These are phyloP conservation scores for Eragrostis nindensis DNA, from an alignment of 176 grass and related monocot species.

Conservation along the genomic window DNA sequence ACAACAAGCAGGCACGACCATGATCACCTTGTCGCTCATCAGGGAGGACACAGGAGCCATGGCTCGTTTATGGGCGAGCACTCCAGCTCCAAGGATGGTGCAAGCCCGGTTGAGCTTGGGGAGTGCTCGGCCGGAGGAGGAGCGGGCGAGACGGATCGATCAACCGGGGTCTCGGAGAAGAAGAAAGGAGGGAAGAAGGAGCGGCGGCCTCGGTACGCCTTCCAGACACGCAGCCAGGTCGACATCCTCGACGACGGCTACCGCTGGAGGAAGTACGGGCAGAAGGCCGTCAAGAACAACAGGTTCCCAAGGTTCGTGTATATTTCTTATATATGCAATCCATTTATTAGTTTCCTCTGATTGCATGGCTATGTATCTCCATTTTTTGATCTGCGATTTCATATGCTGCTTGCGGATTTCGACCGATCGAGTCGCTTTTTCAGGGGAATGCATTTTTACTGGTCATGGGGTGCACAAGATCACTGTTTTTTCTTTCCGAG, in stretches of 20 bases:
- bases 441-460: neutral
- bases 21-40: too few relatives aligned
- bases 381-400: neutral
- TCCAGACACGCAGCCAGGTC: constrained; percentile 90
- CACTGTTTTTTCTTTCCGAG: constrained; percentile 7
- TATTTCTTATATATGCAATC: neutral
- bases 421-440: neutral
- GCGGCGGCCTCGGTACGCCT: constrained; percentile 63
- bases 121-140: constrained; percentile 13
- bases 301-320: constrained; percentile 68
- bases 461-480: neutral
- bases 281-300: constrained; percentile 94
- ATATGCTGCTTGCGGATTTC: neutral
- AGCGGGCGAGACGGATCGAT: neutral
- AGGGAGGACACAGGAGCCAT: neutral
- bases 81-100: constrained; percentile 22
- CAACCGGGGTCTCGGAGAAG: neutral
- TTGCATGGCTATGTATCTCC: neutral
- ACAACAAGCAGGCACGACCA: constrained; percentile 6
- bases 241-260: constrained; percentile 95
- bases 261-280: constrained; percentile 94
- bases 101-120: constrained; percentile 28
- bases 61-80: constrained; percentile 36
- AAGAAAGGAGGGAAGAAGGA: constrained; percentile 75
- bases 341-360: neutral